Conservation (phyloP, 352 stramenopile species). For the Pythium dissimile region DNA sequence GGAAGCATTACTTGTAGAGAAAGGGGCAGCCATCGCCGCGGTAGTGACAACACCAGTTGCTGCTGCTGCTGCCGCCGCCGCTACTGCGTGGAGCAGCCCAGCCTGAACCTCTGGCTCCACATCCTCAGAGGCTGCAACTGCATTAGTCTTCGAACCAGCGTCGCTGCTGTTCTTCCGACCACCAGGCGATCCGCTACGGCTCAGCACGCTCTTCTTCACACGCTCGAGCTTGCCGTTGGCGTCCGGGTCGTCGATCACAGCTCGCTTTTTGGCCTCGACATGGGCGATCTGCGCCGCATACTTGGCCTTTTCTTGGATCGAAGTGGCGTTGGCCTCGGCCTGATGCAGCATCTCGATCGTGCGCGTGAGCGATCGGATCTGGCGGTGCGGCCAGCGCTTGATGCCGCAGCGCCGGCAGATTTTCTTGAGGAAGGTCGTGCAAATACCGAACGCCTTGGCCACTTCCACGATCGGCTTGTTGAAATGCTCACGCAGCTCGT, state of each 20-base stretch:
- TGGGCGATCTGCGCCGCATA: conserved; percentile 55
- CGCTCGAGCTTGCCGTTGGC: conserved; percentile 53
- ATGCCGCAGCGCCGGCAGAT: conserved; percentile 64
- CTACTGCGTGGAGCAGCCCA: conserved; percentile 14
- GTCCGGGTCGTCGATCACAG: conserved; percentile 66
- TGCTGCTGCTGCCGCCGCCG: conserved; percentile 9
- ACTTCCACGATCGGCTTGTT: conserved; percentile 63
- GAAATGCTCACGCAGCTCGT: conserved; percentile 62
- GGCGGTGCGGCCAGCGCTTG: conserved; percentile 63
- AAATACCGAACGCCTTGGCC: conserved; percentile 65
- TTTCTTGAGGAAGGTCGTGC: conserved; percentile 77
- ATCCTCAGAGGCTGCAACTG: background rate
- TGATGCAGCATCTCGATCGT: conserved; percentile 77
- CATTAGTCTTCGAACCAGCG: background rate
- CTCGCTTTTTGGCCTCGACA: conserved; percentile 60
- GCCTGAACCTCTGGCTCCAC: background rate
- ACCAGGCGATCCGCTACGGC: conserved; percentile 10
- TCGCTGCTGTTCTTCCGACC: conserved; percentile 5
- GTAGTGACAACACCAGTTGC: conserved; percentile 6
- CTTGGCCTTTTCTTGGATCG: conserved; percentile 42
- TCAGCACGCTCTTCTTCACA: conserved; percentile 49
- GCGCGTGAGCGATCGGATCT: conserved; percentile 63
- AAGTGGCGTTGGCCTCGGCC: conserved; percentile 41
- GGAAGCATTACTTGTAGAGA: background rate
- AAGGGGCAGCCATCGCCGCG: background rate